Evolutionary conservation across 495 filamentous ascomycete genomes (phyloP), one percentile per base, ranked within the genome.

Genomic region (Niebla homalea): DNA sequence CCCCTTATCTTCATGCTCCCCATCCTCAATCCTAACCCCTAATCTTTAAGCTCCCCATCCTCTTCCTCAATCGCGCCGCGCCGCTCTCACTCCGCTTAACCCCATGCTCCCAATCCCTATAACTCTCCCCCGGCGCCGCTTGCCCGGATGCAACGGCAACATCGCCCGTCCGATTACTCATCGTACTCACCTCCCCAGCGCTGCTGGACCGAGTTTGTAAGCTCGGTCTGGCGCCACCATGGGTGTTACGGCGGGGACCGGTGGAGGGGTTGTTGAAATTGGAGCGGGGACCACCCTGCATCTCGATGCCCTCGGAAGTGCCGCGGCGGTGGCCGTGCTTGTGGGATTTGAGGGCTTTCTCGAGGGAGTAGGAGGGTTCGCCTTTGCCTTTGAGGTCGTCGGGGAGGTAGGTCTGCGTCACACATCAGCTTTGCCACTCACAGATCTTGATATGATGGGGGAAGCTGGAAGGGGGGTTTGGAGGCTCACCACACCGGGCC

Each of bases 361-460:
- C 85, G 43, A 82, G 66, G 15, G 83, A 73, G 66, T 73, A 92
- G 4, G 73, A 73, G 4, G 85, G 85, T 62, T 89, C 84, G 32
- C 84, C 83, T 63, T 92, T 88, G 29, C 84, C 85, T 59, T 88
- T 88, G 35, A 83, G 67, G 56, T 92, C 85, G 26, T 76, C 74
- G 4, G 78, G 75, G 25, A 69, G 75, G 63, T 90, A 89, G 48
- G 72, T 65, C 85, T 89, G 53, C 12, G 21, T 15, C 1, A 16
- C 21, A 37, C 50, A 25, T 19, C 40, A 38, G n/a, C 48, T 32
- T 48, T 39, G 23, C 23, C 18, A 37, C 51, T 40, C 25, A 49
- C 12, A 49, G 37, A 18, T 22, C 14, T 19, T 32, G 55, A 16
- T 7, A 15, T 18, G 16, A 3, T 16, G 38, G 23, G 19, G 18